Percentiles rank a stretch among this genome's conserved stretches.
Evolutionary conservation across 768 basidiomycete genomes (phyloP).

Genomic region (Collybiopsis luxurians): DNA sequence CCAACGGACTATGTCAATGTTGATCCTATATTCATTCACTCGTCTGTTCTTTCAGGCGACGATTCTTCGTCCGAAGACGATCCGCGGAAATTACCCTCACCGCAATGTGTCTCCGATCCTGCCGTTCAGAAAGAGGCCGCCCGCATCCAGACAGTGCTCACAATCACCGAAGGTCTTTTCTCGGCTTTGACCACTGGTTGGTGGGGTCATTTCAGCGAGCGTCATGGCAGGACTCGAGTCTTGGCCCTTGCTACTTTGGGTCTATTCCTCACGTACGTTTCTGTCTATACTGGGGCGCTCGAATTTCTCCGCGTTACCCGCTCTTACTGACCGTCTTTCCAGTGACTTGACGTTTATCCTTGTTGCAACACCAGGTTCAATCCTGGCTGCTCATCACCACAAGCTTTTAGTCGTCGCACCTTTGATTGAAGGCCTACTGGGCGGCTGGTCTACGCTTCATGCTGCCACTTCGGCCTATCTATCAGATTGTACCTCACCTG

Average conservation of each 20-base stretch:
- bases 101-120: constrained; percentile 40
- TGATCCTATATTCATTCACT: constrained; percentile 4
- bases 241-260: constrained; percentile 73
- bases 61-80: constrained; percentile 22
- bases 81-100: constrained; percentile 33
- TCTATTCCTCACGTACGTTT: constrained; percentile 34
- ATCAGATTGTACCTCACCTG: constrained; percentile 82
- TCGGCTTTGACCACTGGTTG: constrained; percentile 84
- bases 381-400: constrained; percentile 64
- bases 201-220: constrained; percentile 86
- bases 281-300: not conserved
- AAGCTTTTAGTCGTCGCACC: constrained; percentile 79
- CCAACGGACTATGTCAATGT: not conserved
- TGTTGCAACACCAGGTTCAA: constrained; percentile 67
- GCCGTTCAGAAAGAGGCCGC: constrained; percentile 72
- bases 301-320: not conserved
- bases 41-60: constrained; percentile 15
- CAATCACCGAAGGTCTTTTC: constrained; percentile 73
- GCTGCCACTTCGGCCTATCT: constrained; percentile 80
- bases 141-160: constrained; percentile 72
- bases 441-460: constrained; percentile 78
- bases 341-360: constrained; percentile 87
- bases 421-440: constrained; percentile 76
- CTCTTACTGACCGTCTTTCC: constrained; percentile 10
- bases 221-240: constrained; percentile 74